phyloP scores from a whole-genome alignment of 1,284 basidiomycete genomes.

The Flammula alnicola region DNA sequence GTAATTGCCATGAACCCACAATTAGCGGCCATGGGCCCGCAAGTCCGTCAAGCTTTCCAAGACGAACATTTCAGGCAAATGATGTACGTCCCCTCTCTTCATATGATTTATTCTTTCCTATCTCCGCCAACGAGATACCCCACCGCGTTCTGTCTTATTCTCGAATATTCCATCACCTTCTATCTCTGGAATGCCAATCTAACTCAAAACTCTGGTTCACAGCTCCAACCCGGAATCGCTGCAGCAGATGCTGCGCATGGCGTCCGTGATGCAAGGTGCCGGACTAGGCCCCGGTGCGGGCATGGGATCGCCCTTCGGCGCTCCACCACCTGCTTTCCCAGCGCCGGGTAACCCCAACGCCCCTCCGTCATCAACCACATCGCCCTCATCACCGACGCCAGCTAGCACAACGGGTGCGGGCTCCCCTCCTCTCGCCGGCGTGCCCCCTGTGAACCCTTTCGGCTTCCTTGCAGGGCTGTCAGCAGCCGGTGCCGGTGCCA shows the following conservation, averaged over 20 bases:
- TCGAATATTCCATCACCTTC: too few species aligned
- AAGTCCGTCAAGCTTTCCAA: slow-evolving; percentile 80
- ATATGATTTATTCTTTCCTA: neutral
- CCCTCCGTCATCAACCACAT: slow-evolving; percentile 32
- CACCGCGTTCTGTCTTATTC: too few species aligned
- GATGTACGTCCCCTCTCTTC: slow-evolving; percentile 55
- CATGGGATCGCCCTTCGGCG: slow-evolving; percentile 17
- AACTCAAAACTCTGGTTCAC: too few species aligned
- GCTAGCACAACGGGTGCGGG: slow-evolving; percentile 14
- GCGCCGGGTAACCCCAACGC: slow-evolving; percentile 56
- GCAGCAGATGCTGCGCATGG: slow-evolving; percentile 85
- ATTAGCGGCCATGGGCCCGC: slow-evolving; percentile 77
- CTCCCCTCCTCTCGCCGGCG: neutral
- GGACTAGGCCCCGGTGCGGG: slow-evolving; percentile 24
- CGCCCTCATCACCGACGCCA: slow-evolving; percentile 27
- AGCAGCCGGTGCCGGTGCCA: slow-evolving; percentile 24
- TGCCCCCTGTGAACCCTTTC: slow-evolving; percentile 33
- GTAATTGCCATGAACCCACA: slow-evolving; percentile 84
- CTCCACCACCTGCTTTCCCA: slow-evolving; percentile 47
- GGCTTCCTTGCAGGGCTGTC: slow-evolving; percentile 33
- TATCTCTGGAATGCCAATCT: too few species aligned
- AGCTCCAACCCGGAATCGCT: slow-evolving; percentile 82
- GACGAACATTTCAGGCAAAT: slow-evolving; percentile 83
- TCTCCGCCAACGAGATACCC: too few species aligned
- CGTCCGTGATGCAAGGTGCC: slow-evolving; percentile 55